A percentile compares a stretch with the other conserved stretches of the same genome.
These are phyloP conservation scores for Penicillium subrubescens DNA, from an alignment of 495 filamentous ascomycete genomes.

Conservation along the genomic window DNA sequence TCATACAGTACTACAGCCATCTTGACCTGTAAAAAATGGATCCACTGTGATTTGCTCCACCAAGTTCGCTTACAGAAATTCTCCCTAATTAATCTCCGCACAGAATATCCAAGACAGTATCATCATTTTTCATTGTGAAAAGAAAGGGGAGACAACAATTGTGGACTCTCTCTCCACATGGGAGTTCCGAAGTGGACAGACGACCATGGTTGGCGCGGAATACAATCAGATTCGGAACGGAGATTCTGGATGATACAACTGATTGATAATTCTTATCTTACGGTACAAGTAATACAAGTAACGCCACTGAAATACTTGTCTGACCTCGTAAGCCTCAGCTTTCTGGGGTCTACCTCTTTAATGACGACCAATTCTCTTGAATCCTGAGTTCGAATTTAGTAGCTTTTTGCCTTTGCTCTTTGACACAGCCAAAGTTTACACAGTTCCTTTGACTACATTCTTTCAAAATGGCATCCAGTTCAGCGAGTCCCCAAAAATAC, in stretches of 20 bases:
- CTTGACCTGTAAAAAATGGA: neutral
- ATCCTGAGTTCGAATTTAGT: neutral
- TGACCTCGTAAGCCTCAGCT: slow-evolving; percentile 2
- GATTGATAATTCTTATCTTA: slow-evolving; percentile 5
- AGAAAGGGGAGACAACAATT: too few species aligned
- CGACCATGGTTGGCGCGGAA: neutral
- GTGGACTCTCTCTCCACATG: too few species aligned
- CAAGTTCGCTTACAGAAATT: neutral
- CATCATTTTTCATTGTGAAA: too few species aligned
- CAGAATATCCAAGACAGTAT: neutral
- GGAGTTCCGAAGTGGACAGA: neutral
- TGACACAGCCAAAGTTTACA: neutral
- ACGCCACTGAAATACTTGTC: neutral
- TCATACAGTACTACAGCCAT: neutral
- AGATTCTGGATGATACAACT: neutral
- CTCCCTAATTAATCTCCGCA: neutral
- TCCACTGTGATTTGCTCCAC: neutral
- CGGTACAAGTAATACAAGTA: neutral
- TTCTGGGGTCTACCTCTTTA: slow-evolving; percentile 2
- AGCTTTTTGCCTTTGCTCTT: neutral
- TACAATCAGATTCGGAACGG: neutral
- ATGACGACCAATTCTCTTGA: neutral
- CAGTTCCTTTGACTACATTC: neutral
- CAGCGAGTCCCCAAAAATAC: slow-evolving; percentile 19
- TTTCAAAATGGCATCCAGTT: slow-evolving; percentile 21